Evolutionary conservation across 306 rosid species (phyloP).

Genomic region (Argentina anserina): DNA sequence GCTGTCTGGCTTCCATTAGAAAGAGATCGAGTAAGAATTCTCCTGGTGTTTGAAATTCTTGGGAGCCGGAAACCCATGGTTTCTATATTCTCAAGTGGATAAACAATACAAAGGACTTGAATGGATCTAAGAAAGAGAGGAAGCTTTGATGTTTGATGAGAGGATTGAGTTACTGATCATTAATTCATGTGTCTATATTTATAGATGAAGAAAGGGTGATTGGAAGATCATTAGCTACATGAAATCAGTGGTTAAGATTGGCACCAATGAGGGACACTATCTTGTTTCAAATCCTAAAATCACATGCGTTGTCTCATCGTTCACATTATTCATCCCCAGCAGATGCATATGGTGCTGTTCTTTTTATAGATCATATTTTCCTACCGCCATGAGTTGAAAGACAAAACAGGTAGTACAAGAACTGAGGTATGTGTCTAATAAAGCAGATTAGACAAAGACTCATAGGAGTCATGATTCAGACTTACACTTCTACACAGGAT

Average conservation of each 20-base stretch:
- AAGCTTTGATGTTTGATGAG: not conserved
- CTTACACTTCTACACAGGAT: too few species aligned
- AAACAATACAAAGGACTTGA: not conserved
- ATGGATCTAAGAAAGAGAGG: not conserved
- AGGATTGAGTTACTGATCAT: not conserved
- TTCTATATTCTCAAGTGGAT: not conserved
- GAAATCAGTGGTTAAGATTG: not conserved
- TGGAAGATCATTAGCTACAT: not conserved
- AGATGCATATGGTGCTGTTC: too few species aligned
- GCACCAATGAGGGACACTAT: not conserved
- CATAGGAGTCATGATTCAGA: too few species aligned
- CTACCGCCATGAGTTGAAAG: too few species aligned
- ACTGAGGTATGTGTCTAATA: too few species aligned
- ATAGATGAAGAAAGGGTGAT: not conserved
- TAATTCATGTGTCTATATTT: not conserved
- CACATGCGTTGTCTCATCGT: not conserved
- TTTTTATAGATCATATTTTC: too few species aligned
- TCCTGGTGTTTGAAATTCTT: not conserved
- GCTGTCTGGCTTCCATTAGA: not conserved
- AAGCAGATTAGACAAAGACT: too few species aligned
- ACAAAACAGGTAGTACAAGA: too few species aligned
- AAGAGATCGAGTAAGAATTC: not conserved
- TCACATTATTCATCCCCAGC: too few species aligned
- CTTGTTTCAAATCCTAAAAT: not conserved
- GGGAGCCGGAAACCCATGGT: not conserved